Evolutionary conservation across 305 asterid species (phyloP).

Genomic region (Fraxinus nigra): DNA sequence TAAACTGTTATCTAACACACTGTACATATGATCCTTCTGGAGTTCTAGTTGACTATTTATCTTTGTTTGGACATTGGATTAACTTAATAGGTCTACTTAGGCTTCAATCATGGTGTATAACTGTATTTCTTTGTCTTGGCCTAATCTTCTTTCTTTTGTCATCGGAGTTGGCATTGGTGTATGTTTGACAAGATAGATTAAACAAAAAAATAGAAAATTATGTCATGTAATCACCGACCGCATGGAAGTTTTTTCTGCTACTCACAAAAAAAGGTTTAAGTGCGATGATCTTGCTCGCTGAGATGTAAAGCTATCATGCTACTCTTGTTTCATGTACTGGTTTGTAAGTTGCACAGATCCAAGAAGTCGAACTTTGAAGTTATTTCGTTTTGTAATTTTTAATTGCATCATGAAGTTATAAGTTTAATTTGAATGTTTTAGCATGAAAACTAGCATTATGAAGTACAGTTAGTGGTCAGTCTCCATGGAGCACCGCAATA

Average conservation of each 20-base stretch:
- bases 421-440: neutral
- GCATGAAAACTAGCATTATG: neutral
- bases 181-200: neutral
- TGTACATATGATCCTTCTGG: neutral
- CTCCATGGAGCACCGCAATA: neutral
- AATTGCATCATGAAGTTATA: neutral
- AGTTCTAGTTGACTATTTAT: neutral
- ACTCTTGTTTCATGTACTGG: neutral
- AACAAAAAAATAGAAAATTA: no score
- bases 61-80: neutral
- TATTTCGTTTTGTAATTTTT: neutral
- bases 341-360: neutral
- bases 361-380: neutral
- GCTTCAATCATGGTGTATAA: neutral
- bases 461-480: neutral
- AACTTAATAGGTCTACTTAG: neutral
- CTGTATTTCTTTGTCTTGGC: neutral
- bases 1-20: neutral
- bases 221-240: no score
- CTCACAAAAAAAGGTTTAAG: no score
- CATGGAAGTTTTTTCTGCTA: no score
- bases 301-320: conserved; percentile 55
- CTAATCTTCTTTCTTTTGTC: neutral
- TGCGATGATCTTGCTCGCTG: conserved; percentile 57
- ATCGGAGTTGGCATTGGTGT: neutral